Evolutionary conservation across 768 basidiomycete genomes (phyloP).

Genomic region (Collybiopsis confluens): DNA sequence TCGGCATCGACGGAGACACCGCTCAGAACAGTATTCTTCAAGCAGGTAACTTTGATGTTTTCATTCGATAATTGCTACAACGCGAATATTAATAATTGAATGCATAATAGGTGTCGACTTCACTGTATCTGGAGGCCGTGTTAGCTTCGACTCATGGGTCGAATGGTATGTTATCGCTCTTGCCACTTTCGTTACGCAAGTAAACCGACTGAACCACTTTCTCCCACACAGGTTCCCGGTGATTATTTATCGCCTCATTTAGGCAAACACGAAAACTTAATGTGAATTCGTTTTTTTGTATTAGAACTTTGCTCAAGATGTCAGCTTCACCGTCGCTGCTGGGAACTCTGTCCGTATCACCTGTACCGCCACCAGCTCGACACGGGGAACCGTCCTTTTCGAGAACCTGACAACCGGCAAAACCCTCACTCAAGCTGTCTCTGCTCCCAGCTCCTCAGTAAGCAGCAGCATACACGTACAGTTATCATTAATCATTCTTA

Average conservation of each 20-base stretch:
- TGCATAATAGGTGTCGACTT: conserved; percentile 2
- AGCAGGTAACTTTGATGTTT: neutral
- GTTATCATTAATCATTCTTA: neutral
- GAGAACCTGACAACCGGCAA: conserved; percentile 6
- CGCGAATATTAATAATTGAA: too few relatives aligned
- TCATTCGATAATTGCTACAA: too few relatives aligned
- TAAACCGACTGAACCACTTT: too few relatives aligned
- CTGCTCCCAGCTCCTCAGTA: conserved; percentile 1
- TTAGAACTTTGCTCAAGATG: neutral
- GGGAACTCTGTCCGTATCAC: conserved; percentile 3
- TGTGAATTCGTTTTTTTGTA: neutral
- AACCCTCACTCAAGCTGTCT: neutral
- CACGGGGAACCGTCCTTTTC: conserved; percentile 1
- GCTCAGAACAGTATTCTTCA: conserved; percentile 3
- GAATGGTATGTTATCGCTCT: neutral
- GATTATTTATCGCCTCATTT: too few relatives aligned
- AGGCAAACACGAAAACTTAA: neutral
- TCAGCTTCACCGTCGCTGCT: conserved; percentile 1
- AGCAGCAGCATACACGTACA: too few relatives aligned
- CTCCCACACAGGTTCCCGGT: too few relatives aligned
- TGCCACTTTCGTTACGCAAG: too few relatives aligned
- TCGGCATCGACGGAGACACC: conserved; percentile 9
- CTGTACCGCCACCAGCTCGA: neutral
- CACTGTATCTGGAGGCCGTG: neutral
- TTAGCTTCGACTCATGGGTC: conserved; percentile 1